Conservation (phyloP, 2,329 filamentous ascomycete species). For the Hymenoscyphus fructigenus region DNA sequence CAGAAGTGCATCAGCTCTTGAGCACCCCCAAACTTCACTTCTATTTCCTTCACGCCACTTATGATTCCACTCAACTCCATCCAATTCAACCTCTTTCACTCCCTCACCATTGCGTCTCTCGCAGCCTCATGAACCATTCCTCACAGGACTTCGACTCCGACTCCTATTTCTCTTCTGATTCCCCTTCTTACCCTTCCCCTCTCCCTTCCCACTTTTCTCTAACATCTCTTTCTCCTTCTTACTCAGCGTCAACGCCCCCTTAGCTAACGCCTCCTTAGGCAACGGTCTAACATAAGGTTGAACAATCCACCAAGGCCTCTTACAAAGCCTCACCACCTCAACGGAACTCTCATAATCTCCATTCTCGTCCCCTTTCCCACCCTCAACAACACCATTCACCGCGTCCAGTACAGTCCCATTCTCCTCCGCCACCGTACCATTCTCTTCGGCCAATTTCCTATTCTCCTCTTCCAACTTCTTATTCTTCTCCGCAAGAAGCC, state of each 20-base stretch:
- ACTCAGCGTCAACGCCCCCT: conserved; percentile 71
- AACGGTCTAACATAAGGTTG: conserved; percentile 85
- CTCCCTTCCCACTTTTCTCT: conserved; percentile 27
- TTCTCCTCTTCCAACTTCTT: conserved; percentile 39
- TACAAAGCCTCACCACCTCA: conserved; percentile 69
- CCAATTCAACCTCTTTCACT: conserved; percentile 13
- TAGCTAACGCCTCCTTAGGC: conserved; percentile 82
- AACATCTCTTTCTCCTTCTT: conserved; percentile 63
- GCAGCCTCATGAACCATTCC: conserved; percentile 24
- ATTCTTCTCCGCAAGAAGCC: conserved; percentile 21
- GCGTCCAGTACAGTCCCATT: conserved; percentile 38
- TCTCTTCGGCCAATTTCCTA: conserved; percentile 32
- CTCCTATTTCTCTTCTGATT: conserved; percentile 9
- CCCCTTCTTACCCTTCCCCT: conserved; percentile 4
- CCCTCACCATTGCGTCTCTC: conserved; percentile 30
- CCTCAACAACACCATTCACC: conserved; percentile 37
- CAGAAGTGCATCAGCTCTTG: conserved; percentile 30
- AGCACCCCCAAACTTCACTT: conserved; percentile 15
- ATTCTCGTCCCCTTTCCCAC: conserved; percentile 6
- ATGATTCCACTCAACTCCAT: neutral
- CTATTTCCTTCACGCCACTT: neutral
- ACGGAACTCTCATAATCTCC: conserved; percentile 56
- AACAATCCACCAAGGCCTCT: conserved; percentile 84
- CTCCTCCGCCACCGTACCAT: conserved; percentile 38
- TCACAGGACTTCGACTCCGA: conserved; percentile 16